These are phyloP conservation scores for Peterozyma xylosa DNA, from an alignment of 805 yeast species.

Conservation along the genomic window DNA sequence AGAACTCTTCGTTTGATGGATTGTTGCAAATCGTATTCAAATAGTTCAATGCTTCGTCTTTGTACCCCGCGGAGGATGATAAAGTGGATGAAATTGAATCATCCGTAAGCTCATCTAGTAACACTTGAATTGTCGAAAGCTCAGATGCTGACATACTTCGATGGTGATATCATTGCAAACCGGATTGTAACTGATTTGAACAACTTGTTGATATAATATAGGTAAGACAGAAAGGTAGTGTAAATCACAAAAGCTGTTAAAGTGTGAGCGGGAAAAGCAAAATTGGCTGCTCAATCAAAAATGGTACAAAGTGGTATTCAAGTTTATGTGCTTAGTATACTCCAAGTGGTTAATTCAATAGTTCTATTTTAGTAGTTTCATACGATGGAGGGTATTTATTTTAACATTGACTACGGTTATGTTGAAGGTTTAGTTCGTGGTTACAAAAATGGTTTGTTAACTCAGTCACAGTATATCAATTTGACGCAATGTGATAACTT, in stretches of 20 bases:
- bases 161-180: too few relatives aligned
- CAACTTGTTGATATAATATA: too few relatives aligned
- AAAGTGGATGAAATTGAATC: constrained; percentile 18
- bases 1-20: background rate
- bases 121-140: constrained; percentile 18
- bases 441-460: constrained; percentile 75
- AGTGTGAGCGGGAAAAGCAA: background rate
- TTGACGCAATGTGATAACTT: constrained; percentile 92
- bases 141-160: background rate
- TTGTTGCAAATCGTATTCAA: constrained; percentile 18
- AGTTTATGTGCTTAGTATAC: background rate
- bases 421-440: constrained; percentile 95
- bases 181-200: too few relatives aligned
- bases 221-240: background rate
- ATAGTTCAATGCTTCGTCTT: constrained; percentile 24
- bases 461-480: constrained; percentile 77
- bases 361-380: too few relatives aligned
- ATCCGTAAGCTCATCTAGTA: constrained; percentile 26
- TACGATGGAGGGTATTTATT: constrained; percentile 85
- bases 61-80: constrained; percentile 25
- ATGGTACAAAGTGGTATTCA: background rate
- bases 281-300: background rate
- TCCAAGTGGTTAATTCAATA: too few relatives aligned
- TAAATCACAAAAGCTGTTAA: background rate
- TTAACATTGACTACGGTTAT: constrained; percentile 84